Evolutionary conservation across 495 filamentous ascomycete genomes (phyloP).

Genomic region (Tetracladium setigerum): DNA sequence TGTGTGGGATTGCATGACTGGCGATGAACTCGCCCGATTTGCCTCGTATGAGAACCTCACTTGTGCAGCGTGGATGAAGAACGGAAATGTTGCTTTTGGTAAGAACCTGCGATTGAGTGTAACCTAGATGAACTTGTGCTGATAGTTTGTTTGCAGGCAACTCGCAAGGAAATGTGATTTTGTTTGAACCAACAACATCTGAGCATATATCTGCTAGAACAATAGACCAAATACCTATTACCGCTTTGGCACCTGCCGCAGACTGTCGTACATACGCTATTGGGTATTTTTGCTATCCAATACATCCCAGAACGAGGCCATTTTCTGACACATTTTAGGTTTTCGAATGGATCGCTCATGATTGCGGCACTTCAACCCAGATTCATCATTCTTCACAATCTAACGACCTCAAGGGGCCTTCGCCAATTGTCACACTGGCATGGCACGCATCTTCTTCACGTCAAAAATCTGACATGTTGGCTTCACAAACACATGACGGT

Average conservation of each 20-base stretch:
- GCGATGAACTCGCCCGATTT: conserved; percentile 83
- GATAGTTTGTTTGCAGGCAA: conserved; percentile 51
- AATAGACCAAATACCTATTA: conserved; percentile 85
- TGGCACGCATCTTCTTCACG: conserved; percentile 98
- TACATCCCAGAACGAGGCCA: background rate
- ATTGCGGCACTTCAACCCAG: conserved; percentile 82
- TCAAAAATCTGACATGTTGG: conserved; percentile 97
- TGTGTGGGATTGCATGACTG: conserved; percentile 93
- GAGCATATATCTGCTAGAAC: conserved; percentile 91
- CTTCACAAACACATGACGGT: conserved; percentile 83
- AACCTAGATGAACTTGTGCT: conserved; percentile 20
- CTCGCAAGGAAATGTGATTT: conserved; percentile 81
- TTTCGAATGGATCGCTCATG: conserved; percentile 90
- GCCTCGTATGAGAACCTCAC: conserved; percentile 80
- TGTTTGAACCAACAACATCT: conserved; percentile 88
- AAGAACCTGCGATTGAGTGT: background rate
- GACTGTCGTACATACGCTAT: conserved; percentile 97
- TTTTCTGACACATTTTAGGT: conserved; percentile 47
- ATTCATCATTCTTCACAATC: conserved; percentile 90
- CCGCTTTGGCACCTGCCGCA: conserved; percentile 78
- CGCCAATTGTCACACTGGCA: conserved; percentile 79
- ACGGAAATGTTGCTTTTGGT: conserved; percentile 95
- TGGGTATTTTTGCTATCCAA: conserved; percentile 51
- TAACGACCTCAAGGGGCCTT: conserved; percentile 73
- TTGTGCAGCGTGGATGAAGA: conserved; percentile 91